Conservation (phyloP, 2,329 filamentous ascomycete genomes). For the Scopulariopsis brevicaulis region DNA sequence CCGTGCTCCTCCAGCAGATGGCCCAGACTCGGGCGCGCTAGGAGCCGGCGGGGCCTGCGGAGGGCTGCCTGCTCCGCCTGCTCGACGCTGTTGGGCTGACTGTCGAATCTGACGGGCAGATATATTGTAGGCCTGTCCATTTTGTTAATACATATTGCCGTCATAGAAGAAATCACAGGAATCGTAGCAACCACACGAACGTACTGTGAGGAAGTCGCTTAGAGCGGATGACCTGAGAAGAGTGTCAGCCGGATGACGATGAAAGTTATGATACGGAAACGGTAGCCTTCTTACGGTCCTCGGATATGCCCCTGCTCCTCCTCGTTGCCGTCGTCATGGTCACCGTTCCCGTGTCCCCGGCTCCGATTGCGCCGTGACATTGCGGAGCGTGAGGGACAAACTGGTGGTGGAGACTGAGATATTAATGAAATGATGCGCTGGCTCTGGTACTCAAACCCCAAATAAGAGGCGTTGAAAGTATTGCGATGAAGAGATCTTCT, state of each 20-base stretch:
- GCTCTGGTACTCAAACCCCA: background rate
- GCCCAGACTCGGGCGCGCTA: constrained; percentile 14
- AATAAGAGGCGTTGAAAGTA: background rate
- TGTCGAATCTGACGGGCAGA: constrained; percentile 44
- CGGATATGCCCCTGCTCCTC: constrained; percentile 15
- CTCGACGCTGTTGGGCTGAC: constrained; percentile 31
- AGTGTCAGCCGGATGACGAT: background rate
- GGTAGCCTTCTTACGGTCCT: constrained; percentile 20
- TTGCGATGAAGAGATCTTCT: background rate
- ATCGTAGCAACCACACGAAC: constrained; percentile 8
- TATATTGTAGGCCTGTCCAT: constrained; percentile 55
- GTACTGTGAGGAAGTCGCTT: constrained; percentile 39
- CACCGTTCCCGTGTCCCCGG: background rate
- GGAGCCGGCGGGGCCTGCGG: constrained; percentile 5
- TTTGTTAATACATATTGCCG: background rate
- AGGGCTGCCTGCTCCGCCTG: background rate
- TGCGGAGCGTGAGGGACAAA: background rate
- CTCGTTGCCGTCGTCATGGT: background rate
- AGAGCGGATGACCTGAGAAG: constrained; percentile 34
- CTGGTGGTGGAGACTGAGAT: background rate
- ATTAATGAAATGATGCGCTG: background rate
- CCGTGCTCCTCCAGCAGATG: constrained; percentile 7
- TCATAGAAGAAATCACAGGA: background rate
- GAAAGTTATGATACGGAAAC: no score
- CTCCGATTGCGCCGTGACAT: background rate